phyloP scores from a whole-genome alignment of 306 rosid genomes.

The Vigna hirtella region DNA sequence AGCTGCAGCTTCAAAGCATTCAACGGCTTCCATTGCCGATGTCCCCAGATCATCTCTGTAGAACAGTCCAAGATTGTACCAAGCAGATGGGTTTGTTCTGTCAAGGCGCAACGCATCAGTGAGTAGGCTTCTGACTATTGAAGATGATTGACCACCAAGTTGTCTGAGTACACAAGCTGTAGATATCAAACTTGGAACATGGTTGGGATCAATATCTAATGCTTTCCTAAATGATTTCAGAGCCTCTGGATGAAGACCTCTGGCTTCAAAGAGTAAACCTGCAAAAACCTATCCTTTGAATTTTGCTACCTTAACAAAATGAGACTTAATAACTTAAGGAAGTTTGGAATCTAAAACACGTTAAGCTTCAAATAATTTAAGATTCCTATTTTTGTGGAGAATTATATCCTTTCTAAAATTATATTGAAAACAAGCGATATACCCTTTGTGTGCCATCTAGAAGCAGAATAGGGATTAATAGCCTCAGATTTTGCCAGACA shows the following conservation, averaged over 20 bases:
- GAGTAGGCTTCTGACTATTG: constrained; percentile 82
- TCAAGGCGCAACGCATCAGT: constrained; percentile 82
- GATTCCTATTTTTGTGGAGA: constrained; percentile 5
- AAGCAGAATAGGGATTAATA: constrained; percentile 85
- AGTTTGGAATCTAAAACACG: neutral
- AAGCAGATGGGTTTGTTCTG: constrained; percentile 73
- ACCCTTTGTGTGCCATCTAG: constrained; percentile 90
- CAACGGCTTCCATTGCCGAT: constrained; percentile 67
- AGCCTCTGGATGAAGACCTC: constrained; percentile 79
- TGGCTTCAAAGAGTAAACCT: constrained; percentile 79
- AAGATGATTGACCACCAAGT: constrained; percentile 72
- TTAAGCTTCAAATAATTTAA: neutral
- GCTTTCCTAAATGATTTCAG: constrained; percentile 73
- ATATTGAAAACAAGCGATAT: constrained; percentile 15
- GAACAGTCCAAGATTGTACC: constrained; percentile 94
- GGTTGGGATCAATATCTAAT: constrained; percentile 74
- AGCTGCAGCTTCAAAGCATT: constrained; percentile 85
- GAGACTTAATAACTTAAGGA: neutral
- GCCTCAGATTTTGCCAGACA: constrained; percentile 81
- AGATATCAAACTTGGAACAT: constrained; percentile 86
- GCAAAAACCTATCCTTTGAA: constrained; percentile 18
- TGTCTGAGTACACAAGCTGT: constrained; percentile 71
- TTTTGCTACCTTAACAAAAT: neutral
- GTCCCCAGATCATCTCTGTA: constrained; percentile 64
- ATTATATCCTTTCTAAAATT: neutral